Conservation (phyloP, 257 asterid species). For the Salvia rosmarinus region DNA sequence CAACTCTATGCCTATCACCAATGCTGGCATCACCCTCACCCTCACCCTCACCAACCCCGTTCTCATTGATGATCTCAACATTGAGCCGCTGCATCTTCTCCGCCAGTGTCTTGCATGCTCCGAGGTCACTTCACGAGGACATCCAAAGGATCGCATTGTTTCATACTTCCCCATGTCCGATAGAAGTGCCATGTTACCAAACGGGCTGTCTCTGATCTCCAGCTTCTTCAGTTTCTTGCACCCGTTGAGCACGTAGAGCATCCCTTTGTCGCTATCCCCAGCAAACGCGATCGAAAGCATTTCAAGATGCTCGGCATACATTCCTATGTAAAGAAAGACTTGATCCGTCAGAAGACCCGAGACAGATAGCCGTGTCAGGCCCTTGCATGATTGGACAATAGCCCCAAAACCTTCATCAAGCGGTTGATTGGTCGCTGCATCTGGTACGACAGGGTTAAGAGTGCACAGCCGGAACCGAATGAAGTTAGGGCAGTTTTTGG, state of each 20-base stretch:
- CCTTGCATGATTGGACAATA: conserved; percentile 81
- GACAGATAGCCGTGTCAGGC: conserved; percentile 72
- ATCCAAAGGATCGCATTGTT: conserved; percentile 99
- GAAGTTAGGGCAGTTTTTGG: conserved; percentile 83
- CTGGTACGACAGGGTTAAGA: conserved; percentile 65
- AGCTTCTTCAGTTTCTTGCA: conserved; percentile 84
- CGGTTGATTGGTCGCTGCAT: conserved; percentile 74
- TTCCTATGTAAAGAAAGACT: conserved; percentile 79
- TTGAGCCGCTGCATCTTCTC: conserved; percentile 76
- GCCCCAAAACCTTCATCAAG: conserved; percentile 94
- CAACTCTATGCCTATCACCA: conserved; percentile 59
- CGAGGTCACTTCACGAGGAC: conserved; percentile 80
- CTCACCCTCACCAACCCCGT: conserved; percentile 36
- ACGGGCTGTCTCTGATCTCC: conserved; percentile 81
- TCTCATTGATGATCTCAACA: conserved; percentile 71
- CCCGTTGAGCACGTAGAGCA: conserved; percentile 74
- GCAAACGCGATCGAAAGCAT: conserved; percentile 86
- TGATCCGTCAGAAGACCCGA: conserved; percentile 78
- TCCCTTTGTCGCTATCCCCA: conserved; percentile 80
- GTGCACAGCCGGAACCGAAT: conserved; percentile 71
- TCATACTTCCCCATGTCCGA: conserved; percentile 88
- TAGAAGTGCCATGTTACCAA: conserved; percentile 75
- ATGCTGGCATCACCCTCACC: conserved; percentile 38
- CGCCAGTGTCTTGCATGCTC: conserved; percentile 80
- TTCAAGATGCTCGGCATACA: conserved; percentile 84